Conservation (phyloP, 352 stramenopile genomes). For the Globisporangium spinosum region DNA sequence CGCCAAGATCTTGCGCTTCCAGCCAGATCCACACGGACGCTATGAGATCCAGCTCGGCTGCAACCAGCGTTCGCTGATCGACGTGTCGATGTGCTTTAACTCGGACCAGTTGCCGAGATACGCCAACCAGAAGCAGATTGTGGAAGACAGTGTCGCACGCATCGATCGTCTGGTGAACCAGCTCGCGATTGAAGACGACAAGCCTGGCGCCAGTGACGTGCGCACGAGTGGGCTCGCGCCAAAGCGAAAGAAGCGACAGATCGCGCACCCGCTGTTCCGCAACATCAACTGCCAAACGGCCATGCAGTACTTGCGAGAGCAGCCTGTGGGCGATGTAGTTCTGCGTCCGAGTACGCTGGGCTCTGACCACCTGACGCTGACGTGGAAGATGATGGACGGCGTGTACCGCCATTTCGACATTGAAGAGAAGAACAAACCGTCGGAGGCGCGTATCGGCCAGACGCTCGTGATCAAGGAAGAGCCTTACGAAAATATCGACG, state of each 20-base stretch:
- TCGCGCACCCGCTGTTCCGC: slow-evolving; percentile 79
- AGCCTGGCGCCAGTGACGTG: slow-evolving; percentile 29
- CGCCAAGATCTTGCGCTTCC: slow-evolving; percentile 70
- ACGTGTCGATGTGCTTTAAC: slow-evolving; percentile 75
- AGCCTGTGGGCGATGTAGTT: slow-evolving; percentile 78
- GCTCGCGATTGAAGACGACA: slow-evolving; percentile 71
- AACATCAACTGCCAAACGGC: slow-evolving; percentile 84
- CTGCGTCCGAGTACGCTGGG: slow-evolving; percentile 83
- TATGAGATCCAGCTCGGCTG: slow-evolving; percentile 78
- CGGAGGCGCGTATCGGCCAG: slow-evolving; percentile 73
- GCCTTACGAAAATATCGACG: slow-evolving; percentile 84
- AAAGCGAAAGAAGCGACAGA: slow-evolving; percentile 84
- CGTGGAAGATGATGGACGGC: slow-evolving; percentile 86
- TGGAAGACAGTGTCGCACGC: slow-evolving; percentile 62
- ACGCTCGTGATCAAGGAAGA: slow-evolving; percentile 87
- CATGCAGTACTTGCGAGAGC: slow-evolving; percentile 79
- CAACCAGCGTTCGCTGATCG: slow-evolving; percentile 66
- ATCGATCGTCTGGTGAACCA: slow-evolving; percentile 79
- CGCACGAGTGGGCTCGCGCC: slow-evolving; percentile 24
- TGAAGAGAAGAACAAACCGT: slow-evolving; percentile 84
- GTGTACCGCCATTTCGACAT: slow-evolving; percentile 89
- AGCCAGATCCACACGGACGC: slow-evolving; percentile 68
- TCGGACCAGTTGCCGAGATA: slow-evolving; percentile 51
- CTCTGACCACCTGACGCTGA: slow-evolving; percentile 82
- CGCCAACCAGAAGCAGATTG: slow-evolving; percentile 49